Base-by-base conservation (phyloP, 2,329 filamentous ascomycete species). In the Colletotrichum plurivorum region DNA sequence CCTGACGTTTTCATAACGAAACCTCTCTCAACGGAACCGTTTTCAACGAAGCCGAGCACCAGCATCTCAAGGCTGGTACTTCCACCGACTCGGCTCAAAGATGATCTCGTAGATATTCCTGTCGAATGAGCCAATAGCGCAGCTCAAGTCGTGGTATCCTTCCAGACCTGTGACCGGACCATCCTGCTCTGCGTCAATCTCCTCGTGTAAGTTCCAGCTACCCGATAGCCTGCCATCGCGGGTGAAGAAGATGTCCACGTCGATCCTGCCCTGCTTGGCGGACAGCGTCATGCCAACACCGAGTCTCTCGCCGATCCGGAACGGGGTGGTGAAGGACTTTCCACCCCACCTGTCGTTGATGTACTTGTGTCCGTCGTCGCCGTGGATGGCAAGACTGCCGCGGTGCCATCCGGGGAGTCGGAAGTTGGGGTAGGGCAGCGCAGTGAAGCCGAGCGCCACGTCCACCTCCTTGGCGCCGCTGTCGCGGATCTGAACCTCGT, bases 351-450 rank as follows among this genome's bases (percentile, higher is more conserved):
- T 85, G 77, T 95, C 92, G 76, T 94, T 94, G 74, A 94, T 85
- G 77, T 92, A 96, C 77, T 88, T 87, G 74, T 91, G 87, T 0
- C 93, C 93, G 78, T 95, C 93, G 77, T 95, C 93, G 54, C 91
- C 90, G 77, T 95, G 93, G n/a, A 95, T 89, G 1, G 85, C 93
- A 15, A 95, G 75, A 71, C 89, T 92, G 18, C 88, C 93, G 41
- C 93, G 87, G 76, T 96, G 92, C 93, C 93, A 95, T 2, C 93
- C 93, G 0, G 93, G 93, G 69, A 95, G 86, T 8, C 93, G 87
- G 82, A 94, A 95, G 0, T 87, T 84, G 7, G 93, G 93, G 76
- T 94, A 95, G 8, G 93, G 93, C 55, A 92, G 87, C 1, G 92
- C 93, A 0, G 87, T 82, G 77, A 90, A 94, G 10, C 93, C 93